Percentiles rank a stretch among this genome's conserved stretches.
Evolutionary conservation across 306 rosid species (phyloP).

Genomic region (Vicia faba): DNA sequence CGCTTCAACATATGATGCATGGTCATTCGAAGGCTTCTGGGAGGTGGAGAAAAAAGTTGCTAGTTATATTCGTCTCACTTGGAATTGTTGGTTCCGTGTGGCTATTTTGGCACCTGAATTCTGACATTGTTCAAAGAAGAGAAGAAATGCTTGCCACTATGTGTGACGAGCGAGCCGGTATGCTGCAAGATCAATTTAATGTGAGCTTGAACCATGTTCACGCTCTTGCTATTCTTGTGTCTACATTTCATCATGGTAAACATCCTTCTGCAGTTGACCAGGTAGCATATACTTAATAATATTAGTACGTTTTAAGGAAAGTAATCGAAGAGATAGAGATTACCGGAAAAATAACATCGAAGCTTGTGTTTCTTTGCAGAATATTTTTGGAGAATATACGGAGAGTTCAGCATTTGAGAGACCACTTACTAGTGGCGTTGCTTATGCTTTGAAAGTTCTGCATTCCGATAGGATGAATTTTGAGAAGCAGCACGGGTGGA

Average conservation of each 20-base stretch:
- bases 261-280: slow-evolving; percentile 91
- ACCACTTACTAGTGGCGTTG: slow-evolving; percentile 97
- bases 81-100: slow-evolving; percentile 63
- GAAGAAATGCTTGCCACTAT: slow-evolving; percentile 81
- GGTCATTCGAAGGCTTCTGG: slow-evolving; percentile 63
- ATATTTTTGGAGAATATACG: slow-evolving; percentile 86
- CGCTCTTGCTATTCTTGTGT: slow-evolving; percentile 89
- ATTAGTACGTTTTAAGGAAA: slow-evolving; percentile 9
- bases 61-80: slow-evolving; percentile 49
- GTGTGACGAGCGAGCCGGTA: slow-evolving; percentile 98
- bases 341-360: slow-evolving; percentile 33
- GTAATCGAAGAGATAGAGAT: not conserved
- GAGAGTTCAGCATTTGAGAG: slow-evolving; percentile 91
- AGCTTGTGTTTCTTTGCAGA: slow-evolving; percentile 51
- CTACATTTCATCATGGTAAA: slow-evolving; percentile 92
- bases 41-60: slow-evolving; percentile 72
- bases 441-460: slow-evolving; percentile 89
- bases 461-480: slow-evolving; percentile 76
- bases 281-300: slow-evolving; percentile 45
- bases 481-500: slow-evolving; percentile 88
- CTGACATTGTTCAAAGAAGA: slow-evolving; percentile 56
- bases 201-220: slow-evolving; percentile 97
- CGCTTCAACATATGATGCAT: slow-evolving; percentile 39
- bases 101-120: slow-evolving; percentile 65
- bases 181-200: slow-evolving; percentile 97